phyloP scores from a whole-genome alignment of 2,329 filamentous ascomycete genomes.

The Truncatella angustata region DNA sequence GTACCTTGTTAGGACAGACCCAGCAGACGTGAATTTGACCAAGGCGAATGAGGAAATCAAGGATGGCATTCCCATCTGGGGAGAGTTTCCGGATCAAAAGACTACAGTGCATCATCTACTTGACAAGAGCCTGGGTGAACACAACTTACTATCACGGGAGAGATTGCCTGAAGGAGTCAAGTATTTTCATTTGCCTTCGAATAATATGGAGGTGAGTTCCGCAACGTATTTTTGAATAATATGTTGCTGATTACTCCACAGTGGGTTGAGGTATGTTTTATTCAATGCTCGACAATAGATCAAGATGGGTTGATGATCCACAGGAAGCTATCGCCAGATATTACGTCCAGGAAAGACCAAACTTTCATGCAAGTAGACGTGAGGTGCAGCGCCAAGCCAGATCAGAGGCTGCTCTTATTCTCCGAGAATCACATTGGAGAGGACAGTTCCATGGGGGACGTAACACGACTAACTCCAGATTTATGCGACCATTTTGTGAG shows the following conservation, averaged over 20 bases:
- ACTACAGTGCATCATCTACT: background rate
- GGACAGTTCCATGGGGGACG: conserved; percentile 3
- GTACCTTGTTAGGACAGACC: background rate
- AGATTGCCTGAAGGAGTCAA: background rate
- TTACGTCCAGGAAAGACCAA: background rate
- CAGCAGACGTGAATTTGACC: background rate
- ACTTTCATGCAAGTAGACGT: background rate
- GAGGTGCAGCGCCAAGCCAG: background rate
- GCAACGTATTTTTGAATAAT: background rate
- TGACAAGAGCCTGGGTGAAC: background rate
- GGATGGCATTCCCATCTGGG: background rate
- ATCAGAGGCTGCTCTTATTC: background rate
- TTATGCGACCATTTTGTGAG: background rate
- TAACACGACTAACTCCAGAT: background rate
- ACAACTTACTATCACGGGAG: background rate
- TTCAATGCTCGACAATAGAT: no score
- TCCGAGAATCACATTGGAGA: conserved; percentile 2
- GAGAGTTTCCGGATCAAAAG: conserved; percentile 6
- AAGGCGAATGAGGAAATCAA: background rate
- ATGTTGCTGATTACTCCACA: background rate
- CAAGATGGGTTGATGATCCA: background rate
- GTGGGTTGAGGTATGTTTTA: conserved; percentile 6
- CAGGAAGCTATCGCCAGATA: conserved; percentile 7
- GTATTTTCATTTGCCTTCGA: conserved; percentile 4
- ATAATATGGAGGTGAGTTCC: conserved; percentile 6